Base-by-base conservation (phyloP, 2,329 filamentous ascomycete species). In the Mariannaea elegans region DNA sequence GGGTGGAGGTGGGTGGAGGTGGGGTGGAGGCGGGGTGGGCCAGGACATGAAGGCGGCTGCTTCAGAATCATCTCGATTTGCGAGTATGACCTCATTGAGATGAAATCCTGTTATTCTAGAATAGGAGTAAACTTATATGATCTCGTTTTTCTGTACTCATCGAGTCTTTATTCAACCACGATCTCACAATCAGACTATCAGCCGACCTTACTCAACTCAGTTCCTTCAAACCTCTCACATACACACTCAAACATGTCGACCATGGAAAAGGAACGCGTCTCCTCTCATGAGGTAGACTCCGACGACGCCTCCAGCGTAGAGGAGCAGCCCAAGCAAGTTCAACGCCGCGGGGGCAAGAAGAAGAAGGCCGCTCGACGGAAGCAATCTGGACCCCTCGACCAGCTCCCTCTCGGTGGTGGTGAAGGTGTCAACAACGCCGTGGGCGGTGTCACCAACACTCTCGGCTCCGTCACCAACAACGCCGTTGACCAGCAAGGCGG, bases 381-480 rank as follows among this genome's bases (percentile, higher is more conserved):
- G 72, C 64, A 66, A 71, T 64, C 64, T 6, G 68, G 68, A 21
- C 71, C 75, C 8, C 72, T 80, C 12, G 79, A 79, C 66, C 70
- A 72, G 56, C 73, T 80, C 36, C 72, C 73, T 39, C 69, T 80
- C 34, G 74, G 70, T 65, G 75, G 73, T 52, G 75, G 72, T 50
- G 75, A 79, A 21, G 70, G 70, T 23, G 65, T 75, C 2, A 71
- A 72, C 64, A 75, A 75, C 48, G 72, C 78, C 12, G 70, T 77
- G 53, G 72, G 75, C 63, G 75, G 76, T 46, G 78, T 78, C 32
- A 76, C 77, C 19, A 76, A 77, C 65, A 73, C 76, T 4, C 74
- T 82, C 21, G 80, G 80, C 55, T 70, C 72, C 63, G 71, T 81
- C 13, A 75, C 78, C 14, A 74, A 75, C 60, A 68, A 72, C 47